Evolutionary conservation across 495 filamentous ascomycete species (phyloP).

Genomic region (Achaetomiella virescens): DNA sequence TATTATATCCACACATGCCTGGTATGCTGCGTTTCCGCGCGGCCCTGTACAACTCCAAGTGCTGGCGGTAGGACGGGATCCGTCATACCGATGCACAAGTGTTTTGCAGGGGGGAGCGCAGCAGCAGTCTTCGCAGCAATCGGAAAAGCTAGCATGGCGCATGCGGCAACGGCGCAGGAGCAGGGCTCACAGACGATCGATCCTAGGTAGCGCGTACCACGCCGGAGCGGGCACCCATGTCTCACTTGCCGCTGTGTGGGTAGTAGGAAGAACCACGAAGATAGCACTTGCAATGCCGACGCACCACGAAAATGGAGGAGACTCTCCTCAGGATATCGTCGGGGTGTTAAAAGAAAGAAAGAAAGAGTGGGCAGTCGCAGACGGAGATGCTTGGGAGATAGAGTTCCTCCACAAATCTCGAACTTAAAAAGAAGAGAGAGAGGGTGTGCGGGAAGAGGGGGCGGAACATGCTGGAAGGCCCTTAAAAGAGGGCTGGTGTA

Average conservation of each 20-base stretch:
- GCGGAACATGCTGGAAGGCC: constrained; percentile 5
- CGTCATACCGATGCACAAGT: constrained; percentile 31
- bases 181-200: constrained; percentile 25
- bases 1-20: background rate
- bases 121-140: constrained; percentile 21
- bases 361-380: background rate
- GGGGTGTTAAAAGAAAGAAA: background rate
- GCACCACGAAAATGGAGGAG: background rate
- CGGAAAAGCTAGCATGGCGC: constrained; percentile 35
- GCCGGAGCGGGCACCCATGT: constrained; percentile 28
- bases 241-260: constrained; percentile 11
- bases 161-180: constrained; percentile 27
- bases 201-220: constrained; percentile 31
- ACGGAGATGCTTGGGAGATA: background rate
- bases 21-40: constrained; percentile 4
- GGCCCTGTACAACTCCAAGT: constrained; percentile 9
- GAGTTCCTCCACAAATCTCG: constrained; percentile 1
- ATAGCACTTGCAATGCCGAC: constrained; percentile 3
- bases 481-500: constrained; percentile 22
- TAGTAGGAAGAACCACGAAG: constrained; percentile 5
- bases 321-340: too few species aligned
- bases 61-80: constrained; percentile 11
- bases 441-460: constrained; percentile 1
- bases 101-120: constrained; percentile 33
- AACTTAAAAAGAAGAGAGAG: background rate